These are phyloP conservation scores for Lodderomyces orthopsilosis DNA, from an alignment of 1,139 yeast genomes.

Conservation along the genomic window DNA sequence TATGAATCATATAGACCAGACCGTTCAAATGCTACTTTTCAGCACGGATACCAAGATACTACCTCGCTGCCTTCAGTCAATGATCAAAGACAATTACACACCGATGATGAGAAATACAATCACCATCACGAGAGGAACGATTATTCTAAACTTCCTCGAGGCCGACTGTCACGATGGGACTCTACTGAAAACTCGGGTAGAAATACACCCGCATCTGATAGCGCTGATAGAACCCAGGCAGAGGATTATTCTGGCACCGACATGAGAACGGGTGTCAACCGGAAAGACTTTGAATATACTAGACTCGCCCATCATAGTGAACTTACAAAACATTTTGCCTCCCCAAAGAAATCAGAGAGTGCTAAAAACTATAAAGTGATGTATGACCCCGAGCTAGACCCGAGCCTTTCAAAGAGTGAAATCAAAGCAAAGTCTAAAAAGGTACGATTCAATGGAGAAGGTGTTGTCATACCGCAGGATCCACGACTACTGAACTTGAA, in stretches of 20 bases:
- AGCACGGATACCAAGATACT: neutral
- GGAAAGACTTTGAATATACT: constrained; percentile 29
- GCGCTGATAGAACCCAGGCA: constrained; percentile 1
- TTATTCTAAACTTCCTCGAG: neutral
- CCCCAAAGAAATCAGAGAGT: neutral
- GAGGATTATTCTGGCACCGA: constrained; percentile 26
- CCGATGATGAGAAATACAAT: neutral
- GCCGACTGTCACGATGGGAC: constrained; percentile 3
- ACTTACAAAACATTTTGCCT: constrained; percentile 11
- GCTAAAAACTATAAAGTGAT: constrained; percentile 41
- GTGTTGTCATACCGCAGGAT: constrained; percentile 24
- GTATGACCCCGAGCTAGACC: constrained; percentile 58
- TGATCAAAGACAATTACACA: neutral
- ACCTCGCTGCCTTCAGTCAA: neutral
- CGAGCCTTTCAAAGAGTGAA: constrained; percentile 27
- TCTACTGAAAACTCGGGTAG: constrained; percentile 9
- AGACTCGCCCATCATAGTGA: constrained; percentile 34
- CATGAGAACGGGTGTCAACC: constrained; percentile 31
- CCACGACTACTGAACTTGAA: constrained; percentile 33
- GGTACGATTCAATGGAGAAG: constrained; percentile 38
- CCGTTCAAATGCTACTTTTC: neutral
- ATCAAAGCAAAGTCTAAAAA: constrained; percentile 36
- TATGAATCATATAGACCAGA: constrained; percentile 1
- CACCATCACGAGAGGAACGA: neutral
- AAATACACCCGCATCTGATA: constrained; percentile 10